Percentiles rank a stretch among this genome's conserved stretches.
These are phyloP conservation scores for Mimosa bimucronata DNA, from an alignment of 306 rosid species.

Conservation along the genomic window DNA sequence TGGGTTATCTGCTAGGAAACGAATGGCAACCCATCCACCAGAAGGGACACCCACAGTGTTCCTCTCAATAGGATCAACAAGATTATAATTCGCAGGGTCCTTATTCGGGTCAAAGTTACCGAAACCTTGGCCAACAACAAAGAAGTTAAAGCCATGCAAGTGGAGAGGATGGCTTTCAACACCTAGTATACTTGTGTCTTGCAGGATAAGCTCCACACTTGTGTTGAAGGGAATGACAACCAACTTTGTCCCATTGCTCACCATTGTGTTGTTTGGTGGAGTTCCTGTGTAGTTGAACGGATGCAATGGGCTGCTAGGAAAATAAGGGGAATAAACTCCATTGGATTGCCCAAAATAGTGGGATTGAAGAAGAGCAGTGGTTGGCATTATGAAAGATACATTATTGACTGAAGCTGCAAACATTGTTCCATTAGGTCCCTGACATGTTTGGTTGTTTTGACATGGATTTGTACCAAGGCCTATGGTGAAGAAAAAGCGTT, in stretches of 20 bases:
- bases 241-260: constrained; percentile 53
- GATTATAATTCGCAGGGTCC: constrained; percentile 45
- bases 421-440: constrained; percentile 57
- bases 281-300: constrained; percentile 51
- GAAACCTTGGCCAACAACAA: constrained; percentile 59
- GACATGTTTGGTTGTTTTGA: constrained; percentile 42
- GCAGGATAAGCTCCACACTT: constrained; percentile 52
- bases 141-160: constrained; percentile 59
- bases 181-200: constrained; percentile 53
- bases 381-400: constrained; percentile 48
- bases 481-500: constrained; percentile 48
- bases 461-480: constrained; percentile 62
- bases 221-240: constrained; percentile 49
- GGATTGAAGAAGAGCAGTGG: constrained; percentile 53
- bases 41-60: constrained; percentile 55
- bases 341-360: constrained; percentile 47
- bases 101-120: constrained; percentile 51
- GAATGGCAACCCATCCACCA: constrained; percentile 57
- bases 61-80: constrained; percentile 55
- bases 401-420: constrained; percentile 59
- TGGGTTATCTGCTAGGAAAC: constrained; percentile 58
- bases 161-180: constrained; percentile 57
- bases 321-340: constrained; percentile 40
- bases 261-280: constrained; percentile 48
- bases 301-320: constrained; percentile 40